Conservation (phyloP, 2,329 filamentous ascomycete species). For the Beauveria sp. region DNA sequence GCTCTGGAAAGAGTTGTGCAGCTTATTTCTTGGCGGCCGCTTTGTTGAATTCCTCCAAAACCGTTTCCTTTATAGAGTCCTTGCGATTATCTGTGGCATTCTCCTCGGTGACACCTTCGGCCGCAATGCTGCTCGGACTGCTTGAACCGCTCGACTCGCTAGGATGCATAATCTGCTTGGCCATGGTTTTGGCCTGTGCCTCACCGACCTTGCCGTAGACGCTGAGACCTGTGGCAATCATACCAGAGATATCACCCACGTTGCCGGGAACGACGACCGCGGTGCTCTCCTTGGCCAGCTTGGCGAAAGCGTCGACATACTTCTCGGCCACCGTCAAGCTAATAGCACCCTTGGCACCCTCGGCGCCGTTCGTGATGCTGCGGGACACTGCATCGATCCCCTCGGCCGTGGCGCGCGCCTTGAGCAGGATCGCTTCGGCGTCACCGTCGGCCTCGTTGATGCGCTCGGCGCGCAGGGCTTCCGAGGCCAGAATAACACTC, state of each 20-base stretch:
- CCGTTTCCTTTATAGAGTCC: constrained; percentile 29
- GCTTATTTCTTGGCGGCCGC: constrained; percentile 25
- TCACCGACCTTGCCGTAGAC: constrained; percentile 92
- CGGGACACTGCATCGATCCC: constrained; percentile 83
- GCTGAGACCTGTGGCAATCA: constrained; percentile 94
- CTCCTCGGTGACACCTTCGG: constrained; percentile 11
- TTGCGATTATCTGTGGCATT: constrained; percentile 14
- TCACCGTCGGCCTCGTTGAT: constrained; percentile 92
- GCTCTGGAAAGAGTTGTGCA: not conserved
- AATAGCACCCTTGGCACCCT: constrained; percentile 73
- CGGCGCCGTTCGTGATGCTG: constrained; percentile 64
- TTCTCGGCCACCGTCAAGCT: constrained; percentile 90
- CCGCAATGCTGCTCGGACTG: constrained; percentile 15
- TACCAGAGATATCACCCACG: constrained; percentile 88
- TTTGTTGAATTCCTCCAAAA: constrained; percentile 34
- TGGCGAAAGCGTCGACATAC: constrained; percentile 91
- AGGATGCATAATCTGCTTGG: constrained; percentile 40
- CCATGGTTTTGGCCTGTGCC: constrained; percentile 63
- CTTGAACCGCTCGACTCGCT: constrained; percentile 15
- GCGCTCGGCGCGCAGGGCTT: constrained; percentile 81
- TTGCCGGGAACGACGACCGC: constrained; percentile 94
- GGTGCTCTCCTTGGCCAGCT: constrained; percentile 90
- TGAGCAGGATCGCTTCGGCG: constrained; percentile 83
- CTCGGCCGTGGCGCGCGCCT: constrained; percentile 74
- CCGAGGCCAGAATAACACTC: constrained; percentile 90